These are phyloP conservation scores for Myxozyma sirexii DNA, from an alignment of 805 yeast genomes.

Conservation along the genomic window DNA sequence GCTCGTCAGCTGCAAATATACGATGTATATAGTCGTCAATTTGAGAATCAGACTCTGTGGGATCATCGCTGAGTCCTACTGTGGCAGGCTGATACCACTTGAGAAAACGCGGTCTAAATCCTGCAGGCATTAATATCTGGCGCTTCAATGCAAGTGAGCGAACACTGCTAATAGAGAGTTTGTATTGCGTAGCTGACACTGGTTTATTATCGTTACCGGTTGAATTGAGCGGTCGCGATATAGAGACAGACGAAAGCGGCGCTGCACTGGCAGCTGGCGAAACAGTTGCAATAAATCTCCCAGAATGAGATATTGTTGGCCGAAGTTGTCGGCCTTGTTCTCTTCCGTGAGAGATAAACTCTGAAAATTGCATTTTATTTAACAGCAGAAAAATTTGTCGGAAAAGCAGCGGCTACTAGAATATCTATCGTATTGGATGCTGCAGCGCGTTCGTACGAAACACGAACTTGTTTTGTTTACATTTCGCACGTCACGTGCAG, in stretches of 20 bases:
- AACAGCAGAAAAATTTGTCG: background rate
- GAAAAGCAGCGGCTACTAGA: background rate
- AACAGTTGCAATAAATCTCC: constrained; percentile 23
- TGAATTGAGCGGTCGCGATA: background rate
- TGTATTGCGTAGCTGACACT: background rate
- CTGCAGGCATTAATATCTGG: constrained; percentile 20
- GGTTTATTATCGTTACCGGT: background rate
- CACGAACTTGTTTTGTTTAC: too few species aligned
- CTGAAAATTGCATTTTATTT: constrained; percentile 23
- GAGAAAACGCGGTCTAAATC: constrained; percentile 18
- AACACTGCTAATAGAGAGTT: constrained; percentile 17
- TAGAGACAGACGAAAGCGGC: background rate
- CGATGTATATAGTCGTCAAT: constrained; percentile 17
- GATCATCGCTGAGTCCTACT: background rate
- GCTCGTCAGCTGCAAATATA: constrained; percentile 28
- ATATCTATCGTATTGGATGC: too few species aligned
- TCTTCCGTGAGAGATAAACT: constrained; percentile 8
- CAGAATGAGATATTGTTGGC: constrained; percentile 14
- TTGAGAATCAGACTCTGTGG: background rate
- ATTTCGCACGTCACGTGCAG: too few species aligned
- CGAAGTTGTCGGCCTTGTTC: background rate
- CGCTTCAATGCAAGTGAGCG: constrained; percentile 19
- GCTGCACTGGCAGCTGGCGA: background rate
- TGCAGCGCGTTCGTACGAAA: background rate
- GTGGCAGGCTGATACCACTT: constrained; percentile 25